phyloP scores from a whole-genome alignment of 305 asterid species.

The Fraxinus platypoda region DNA sequence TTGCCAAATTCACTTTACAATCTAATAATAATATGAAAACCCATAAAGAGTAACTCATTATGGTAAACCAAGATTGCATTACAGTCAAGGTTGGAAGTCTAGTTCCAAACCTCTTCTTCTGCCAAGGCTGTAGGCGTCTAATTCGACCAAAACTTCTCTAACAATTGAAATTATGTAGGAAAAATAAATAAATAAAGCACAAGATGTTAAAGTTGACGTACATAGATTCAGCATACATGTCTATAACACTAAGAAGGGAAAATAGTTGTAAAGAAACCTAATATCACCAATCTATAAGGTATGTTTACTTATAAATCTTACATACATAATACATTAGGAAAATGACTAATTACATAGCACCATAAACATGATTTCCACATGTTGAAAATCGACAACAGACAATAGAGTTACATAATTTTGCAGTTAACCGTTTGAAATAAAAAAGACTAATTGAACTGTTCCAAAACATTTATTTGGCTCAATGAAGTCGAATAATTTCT shows the following conservation, averaged over 20 bases:
- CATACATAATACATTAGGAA: neutral
- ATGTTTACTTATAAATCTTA: neutral
- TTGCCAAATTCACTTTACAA: neutral
- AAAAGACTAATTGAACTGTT: too few species aligned
- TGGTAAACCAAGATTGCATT: neutral
- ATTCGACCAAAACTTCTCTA: slow-evolving; percentile 37
- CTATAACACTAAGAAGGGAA: too few species aligned
- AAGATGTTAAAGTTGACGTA: neutral
- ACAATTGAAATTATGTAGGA: slow-evolving; percentile 30
- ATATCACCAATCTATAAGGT: neutral
- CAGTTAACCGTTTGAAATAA: too few species aligned
- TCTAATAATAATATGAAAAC: neutral
- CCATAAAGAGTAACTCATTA: neutral
- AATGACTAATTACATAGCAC: too few species aligned
- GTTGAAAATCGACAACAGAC: neutral
- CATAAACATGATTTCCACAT: neutral
- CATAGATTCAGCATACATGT: neutral
- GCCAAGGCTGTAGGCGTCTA: slow-evolving; percentile 89
- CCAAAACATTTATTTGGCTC: neutral
- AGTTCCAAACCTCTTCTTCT: slow-evolving; percentile 57
- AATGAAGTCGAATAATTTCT: neutral
- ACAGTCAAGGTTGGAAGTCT: slow-evolving; percentile 9
- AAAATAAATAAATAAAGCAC: neutral
- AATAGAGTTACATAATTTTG: too few species aligned
- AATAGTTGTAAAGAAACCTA: neutral